Percentiles rank a stretch among this genome's conserved stretches.
phyloP scores from a whole-genome alignment of 345 rosid species.

The Passiflora organensis region DNA sequence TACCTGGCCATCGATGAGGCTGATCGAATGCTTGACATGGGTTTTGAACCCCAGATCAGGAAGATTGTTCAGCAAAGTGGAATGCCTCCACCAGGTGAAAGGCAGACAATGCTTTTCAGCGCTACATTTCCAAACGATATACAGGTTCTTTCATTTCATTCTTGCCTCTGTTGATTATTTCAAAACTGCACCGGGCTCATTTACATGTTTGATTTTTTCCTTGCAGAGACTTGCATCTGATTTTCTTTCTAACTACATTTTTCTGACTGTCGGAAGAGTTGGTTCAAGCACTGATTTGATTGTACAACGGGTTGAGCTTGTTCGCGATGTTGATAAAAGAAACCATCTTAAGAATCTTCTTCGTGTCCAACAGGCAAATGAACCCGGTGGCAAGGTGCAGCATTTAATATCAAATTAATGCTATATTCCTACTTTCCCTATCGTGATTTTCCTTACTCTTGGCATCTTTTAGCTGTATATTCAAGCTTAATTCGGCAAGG shows the following conservation, averaged over 20 bases:
- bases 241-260: conserved; percentile 46
- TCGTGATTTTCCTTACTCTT: not conserved
- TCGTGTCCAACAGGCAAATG: conserved; percentile 14
- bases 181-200: too few relatives aligned
- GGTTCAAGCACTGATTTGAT: conserved; percentile 49
- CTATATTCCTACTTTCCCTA: not conserved
- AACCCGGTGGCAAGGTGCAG: conserved; percentile 24
- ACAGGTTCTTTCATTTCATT: conserved; percentile 25
- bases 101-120: conserved; percentile 58
- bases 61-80: conserved; percentile 45
- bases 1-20: conserved; percentile 56
- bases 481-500: too few relatives aligned
- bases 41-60: conserved; percentile 57
- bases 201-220: not conserved
- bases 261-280: conserved; percentile 49
- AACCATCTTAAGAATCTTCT: conserved; percentile 34
- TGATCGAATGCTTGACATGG: conserved; percentile 60
- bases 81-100: conserved; percentile 45
- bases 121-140: conserved; percentile 53
- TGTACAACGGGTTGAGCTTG: conserved; percentile 39
- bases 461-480: too few relatives aligned
- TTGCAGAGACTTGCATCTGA: conserved; percentile 55
- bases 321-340: conserved; percentile 44
- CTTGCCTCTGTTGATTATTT: not conserved
- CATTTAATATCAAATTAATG: not conserved